Evolutionary conservation across 2,329 filamentous ascomycete genomes (phyloP).

Genomic region (Pseudogymnoascus pannorum): DNA sequence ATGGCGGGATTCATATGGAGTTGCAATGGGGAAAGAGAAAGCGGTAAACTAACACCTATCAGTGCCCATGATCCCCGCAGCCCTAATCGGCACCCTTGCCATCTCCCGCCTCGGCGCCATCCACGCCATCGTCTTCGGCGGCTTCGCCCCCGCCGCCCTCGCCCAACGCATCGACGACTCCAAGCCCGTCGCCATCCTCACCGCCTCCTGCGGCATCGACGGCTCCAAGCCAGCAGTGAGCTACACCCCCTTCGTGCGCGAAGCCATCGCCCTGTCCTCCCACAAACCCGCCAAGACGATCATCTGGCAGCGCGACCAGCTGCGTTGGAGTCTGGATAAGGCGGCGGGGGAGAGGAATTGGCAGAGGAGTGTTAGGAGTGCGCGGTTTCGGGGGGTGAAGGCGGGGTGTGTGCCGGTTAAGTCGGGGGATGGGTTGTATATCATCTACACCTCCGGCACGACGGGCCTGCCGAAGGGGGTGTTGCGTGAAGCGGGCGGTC

Average conservation of each 20-base stretch:
- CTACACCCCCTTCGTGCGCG: slow-evolving; percentile 72
- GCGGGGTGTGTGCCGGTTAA: slow-evolving; percentile 71
- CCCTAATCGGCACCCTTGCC: slow-evolving; percentile 79
- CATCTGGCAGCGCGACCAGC: slow-evolving; percentile 76
- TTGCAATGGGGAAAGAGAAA: too few relatives aligned
- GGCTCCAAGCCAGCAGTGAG: slow-evolving; percentile 69
- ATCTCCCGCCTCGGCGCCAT: slow-evolving; percentile 75
- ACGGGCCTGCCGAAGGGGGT: slow-evolving; percentile 81
- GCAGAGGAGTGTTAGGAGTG: slow-evolving; percentile 69
- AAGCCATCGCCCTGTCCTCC: slow-evolving; percentile 57
- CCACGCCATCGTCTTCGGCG: slow-evolving; percentile 88
- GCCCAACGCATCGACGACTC: slow-evolving; percentile 85
- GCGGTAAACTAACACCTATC: background rate
- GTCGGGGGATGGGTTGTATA: slow-evolving; percentile 75
- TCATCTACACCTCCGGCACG: slow-evolving; percentile 82
- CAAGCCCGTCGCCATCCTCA: slow-evolving; percentile 68
- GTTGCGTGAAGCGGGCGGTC: slow-evolving; percentile 72
- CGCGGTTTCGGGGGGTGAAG: slow-evolving; percentile 56
- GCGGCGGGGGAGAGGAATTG: slow-evolving; percentile 68
- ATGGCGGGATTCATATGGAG: too few relatives aligned
- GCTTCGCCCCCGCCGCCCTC: slow-evolving; percentile 73
- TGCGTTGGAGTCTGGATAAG: slow-evolving; percentile 65
- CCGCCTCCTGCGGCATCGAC: slow-evolving; percentile 87
- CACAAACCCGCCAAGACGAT: slow-evolving; percentile 69
- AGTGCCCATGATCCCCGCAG: slow-evolving; percentile 95